A percentile compares a stretch with the other conserved stretches of the same genome.
Evolutionary conservation across 1,139 yeast genomes (phyloP).

Genomic region (Komagataea norvegica): DNA sequence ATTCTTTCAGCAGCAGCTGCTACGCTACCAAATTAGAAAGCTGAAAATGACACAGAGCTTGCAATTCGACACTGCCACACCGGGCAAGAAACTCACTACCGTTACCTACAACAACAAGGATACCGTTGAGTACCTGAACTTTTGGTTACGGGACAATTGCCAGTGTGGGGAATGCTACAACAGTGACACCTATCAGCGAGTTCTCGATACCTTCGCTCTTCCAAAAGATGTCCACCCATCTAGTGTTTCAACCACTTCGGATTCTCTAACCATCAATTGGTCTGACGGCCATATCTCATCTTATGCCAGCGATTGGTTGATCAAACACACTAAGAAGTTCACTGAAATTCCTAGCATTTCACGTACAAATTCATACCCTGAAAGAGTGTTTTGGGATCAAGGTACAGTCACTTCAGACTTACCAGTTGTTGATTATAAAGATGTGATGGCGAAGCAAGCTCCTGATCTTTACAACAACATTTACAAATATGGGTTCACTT

Average conservation of each 20-base stretch:
- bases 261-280: constrained; percentile 39
- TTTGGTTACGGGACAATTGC: constrained; percentile 72
- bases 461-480: constrained; percentile 58
- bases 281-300: constrained; percentile 45
- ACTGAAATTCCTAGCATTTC: constrained; percentile 31
- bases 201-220: constrained; percentile 50
- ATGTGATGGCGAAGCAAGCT: constrained; percentile 21
- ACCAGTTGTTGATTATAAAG: constrained; percentile 50
- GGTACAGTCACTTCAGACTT: constrained; percentile 36
- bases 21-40: too few relatives aligned
- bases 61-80: not conserved
- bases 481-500: constrained; percentile 58
- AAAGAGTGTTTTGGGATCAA: constrained; percentile 43
- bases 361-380: constrained; percentile 23
- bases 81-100: constrained; percentile 1
- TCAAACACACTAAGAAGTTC: constrained; percentile 57
- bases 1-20: too few relatives aligned
- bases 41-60: not conserved
- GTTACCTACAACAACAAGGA: constrained; percentile 3
- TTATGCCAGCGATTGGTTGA: constrained; percentile 50
- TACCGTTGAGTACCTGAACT: constrained; percentile 19
- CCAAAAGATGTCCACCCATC: constrained; percentile 44
- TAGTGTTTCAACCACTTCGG: constrained; percentile 14
- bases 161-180: constrained; percentile 60
- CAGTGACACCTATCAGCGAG: constrained; percentile 57